Base-by-base conservation (phyloP, 2,329 filamentous ascomycete species). In the Penicillium sp. region DNA sequence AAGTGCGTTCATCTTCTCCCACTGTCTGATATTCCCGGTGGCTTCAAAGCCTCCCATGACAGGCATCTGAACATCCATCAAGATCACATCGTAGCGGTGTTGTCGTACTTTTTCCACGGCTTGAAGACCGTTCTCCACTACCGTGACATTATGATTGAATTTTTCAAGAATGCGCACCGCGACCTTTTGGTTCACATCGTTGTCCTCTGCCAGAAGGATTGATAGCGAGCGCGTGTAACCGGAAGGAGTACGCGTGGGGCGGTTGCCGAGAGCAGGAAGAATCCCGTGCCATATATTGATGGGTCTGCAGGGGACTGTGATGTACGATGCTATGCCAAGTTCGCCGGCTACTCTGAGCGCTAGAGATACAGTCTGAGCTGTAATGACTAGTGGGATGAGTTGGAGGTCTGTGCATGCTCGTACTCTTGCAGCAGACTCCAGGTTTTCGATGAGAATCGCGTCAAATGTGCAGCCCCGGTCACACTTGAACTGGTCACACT, bases 51-150 rank as follows among this genome's bases (percentile, higher is more conserved):
- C 91, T 64, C 91, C 91, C 89, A 95, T 95, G 63, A 95, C 87
- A 12, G 91, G 91, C 91, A 96, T 96, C 67, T 95, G 90, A 6
- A 96, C 89, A 65, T 96, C 91, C 91, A 96, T 96, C 33, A 96
- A 80, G 50, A 96, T 90, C 51, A 95, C 88, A 67, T 96, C 91
- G 67, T 92, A 96, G 67, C 87, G 85, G 73, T 86, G 89, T 64
- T 83, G 82, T 76, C 92, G 88, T 12, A 95, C 82, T 8, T 91
- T 90, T 43, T 61, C 54, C 2, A 64, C 48, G 7, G 61, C 60
- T 66, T 95, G 90, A 54, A 89, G 80, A 49, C 91, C 91, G 66
- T 96, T 95, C 60, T 89, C 88, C 14, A 95, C 91, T 9, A 96
- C 91, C 0, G 65, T 68, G 10, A 70, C 66, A 10, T 65, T 63